phyloP scores from a whole-genome alignment of 495 filamentous ascomycete genomes.

The Echria macrotheca region DNA sequence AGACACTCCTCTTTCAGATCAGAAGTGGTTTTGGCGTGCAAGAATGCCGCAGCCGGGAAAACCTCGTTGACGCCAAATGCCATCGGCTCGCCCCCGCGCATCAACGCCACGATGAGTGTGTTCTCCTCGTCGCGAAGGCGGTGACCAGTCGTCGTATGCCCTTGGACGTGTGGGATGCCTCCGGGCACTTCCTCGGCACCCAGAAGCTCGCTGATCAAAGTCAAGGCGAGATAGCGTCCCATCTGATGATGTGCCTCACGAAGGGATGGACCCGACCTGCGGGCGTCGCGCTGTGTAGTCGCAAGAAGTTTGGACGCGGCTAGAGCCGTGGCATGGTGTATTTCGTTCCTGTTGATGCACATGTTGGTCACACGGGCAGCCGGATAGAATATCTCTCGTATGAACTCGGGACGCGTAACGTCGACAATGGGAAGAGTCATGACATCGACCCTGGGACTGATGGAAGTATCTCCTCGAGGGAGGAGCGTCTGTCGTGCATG shows the following conservation, averaged over 20 bases:
- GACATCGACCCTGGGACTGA: conserved; percentile 43
- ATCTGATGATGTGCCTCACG: conserved; percentile 46
- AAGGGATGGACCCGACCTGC: conserved; percentile 40
- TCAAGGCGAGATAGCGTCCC: conserved; percentile 51
- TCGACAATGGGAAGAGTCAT: conserved; percentile 41
- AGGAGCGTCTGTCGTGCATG: conserved; percentile 44
- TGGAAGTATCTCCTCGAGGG: neutral
- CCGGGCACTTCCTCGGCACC: conserved; percentile 45
- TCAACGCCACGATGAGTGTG: conserved; percentile 56
- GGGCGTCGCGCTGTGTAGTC: conserved; percentile 52
- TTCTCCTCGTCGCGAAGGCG: conserved; percentile 44
- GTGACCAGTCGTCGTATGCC: conserved; percentile 43
- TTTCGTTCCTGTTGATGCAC: neutral
- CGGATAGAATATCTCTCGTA: conserved; percentile 37
- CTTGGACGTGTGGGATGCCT: conserved; percentile 51
- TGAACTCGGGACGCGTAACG: conserved; percentile 31
- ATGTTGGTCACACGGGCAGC: conserved; percentile 11
- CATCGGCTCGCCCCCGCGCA: conserved; percentile 65
- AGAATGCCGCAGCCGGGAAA: conserved; percentile 50
- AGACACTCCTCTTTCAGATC: conserved; percentile 47
- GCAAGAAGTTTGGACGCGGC: conserved; percentile 49
- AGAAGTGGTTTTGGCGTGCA: conserved; percentile 45
- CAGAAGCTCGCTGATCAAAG: conserved; percentile 44
- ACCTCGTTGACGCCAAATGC: conserved; percentile 56
- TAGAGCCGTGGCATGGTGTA: conserved; percentile 43